Base-by-base conservation (phyloP, 352 stramenopile species). In the Chrysophaeum taylorii region DNA sequence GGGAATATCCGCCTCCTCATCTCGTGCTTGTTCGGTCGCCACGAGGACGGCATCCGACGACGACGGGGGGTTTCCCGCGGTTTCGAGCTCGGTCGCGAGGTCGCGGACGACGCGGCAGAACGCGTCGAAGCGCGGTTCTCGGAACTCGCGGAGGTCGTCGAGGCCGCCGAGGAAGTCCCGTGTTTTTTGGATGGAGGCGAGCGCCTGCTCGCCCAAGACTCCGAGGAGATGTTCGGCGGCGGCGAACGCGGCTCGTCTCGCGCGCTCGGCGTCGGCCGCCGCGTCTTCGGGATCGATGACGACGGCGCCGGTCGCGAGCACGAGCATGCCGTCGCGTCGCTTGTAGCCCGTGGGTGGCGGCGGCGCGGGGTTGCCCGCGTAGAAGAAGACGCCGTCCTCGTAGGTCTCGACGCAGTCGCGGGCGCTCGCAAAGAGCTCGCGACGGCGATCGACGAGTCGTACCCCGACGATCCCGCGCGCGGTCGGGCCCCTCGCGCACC, bases 271-370 rank as follows among this genome's bases (percentile, higher is more conserved):
- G 35, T 61, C 39, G 45, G 21, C 33, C 29, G 39, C 25, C 15
- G 38, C 38, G 52, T 74, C 50, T 1, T 50, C 16, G 1, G 70
- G 70, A 36, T 74, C 70, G 1, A 64, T 45, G 18, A 68, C 43
- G 41, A 71, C 35, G 37, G 37, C 33, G 41, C 70, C 70, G 43
- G n/a, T 50, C 25, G 41, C 42, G 1, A 74, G 29, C 4, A 74
- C 70, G n/a, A 74, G 35, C 31, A 54, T 71, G 0, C 62, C 70
- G 36, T 74, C 70, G 5, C 50, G 36, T 50, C 64, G 57, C 52
- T 45, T 33, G 41, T 74, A 74, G 41, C 70, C 70, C 29, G 43
- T 29, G 4, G 48, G 29, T 23, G 70, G 70, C 29, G 70, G 70
- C 35, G 27, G 39, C 37, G 61, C 38, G 29, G 16, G 25, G 25